Conservation (phyloP, 2,329 filamentous ascomycete genomes). For the Coniochaeta prunicola region DNA sequence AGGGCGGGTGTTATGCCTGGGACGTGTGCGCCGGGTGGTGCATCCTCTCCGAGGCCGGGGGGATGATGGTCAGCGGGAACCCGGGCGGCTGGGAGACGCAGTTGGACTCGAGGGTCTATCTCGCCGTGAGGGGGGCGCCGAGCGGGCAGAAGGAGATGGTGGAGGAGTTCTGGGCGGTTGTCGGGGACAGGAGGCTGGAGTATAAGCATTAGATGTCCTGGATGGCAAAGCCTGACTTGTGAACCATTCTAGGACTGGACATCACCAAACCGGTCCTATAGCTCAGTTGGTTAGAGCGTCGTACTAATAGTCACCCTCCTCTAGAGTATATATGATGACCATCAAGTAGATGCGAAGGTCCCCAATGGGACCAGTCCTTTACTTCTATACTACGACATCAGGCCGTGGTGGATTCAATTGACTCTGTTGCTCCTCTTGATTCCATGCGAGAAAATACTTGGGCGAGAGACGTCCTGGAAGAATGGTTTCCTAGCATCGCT, state of each 20-base stretch:
- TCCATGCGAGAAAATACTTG: too few relatives aligned
- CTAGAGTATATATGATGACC: background rate
- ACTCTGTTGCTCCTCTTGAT: too few relatives aligned
- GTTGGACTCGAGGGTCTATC: slow-evolving; percentile 53
- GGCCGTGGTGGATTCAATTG: background rate
- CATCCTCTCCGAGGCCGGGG: slow-evolving; percentile 67
- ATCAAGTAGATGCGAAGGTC: background rate
- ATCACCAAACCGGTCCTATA: background rate
- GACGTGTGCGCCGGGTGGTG: slow-evolving; percentile 79
- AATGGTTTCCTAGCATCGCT: too few relatives aligned
- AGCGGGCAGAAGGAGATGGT: slow-evolving; percentile 54
- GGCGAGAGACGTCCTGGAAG: too few relatives aligned
- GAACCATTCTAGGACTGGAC: background rate
- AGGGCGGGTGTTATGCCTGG: slow-evolving; percentile 80
- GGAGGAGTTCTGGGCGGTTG: slow-evolving; percentile 56
- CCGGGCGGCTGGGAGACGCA: slow-evolving; percentile 62
- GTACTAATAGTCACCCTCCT: background rate
- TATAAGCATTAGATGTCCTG: slow-evolving; percentile 16
- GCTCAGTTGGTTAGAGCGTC: background rate
- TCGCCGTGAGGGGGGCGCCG: slow-evolving; percentile 55
- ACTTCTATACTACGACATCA: background rate
- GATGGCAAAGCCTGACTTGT: background rate
- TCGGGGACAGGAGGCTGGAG: slow-evolving; percentile 47
- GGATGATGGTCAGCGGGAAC: slow-evolving; percentile 65
- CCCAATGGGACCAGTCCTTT: background rate